These are phyloP conservation scores for Yarrowia porcina DNA, from an alignment of 805 yeast species.

Conservation along the genomic window DNA sequence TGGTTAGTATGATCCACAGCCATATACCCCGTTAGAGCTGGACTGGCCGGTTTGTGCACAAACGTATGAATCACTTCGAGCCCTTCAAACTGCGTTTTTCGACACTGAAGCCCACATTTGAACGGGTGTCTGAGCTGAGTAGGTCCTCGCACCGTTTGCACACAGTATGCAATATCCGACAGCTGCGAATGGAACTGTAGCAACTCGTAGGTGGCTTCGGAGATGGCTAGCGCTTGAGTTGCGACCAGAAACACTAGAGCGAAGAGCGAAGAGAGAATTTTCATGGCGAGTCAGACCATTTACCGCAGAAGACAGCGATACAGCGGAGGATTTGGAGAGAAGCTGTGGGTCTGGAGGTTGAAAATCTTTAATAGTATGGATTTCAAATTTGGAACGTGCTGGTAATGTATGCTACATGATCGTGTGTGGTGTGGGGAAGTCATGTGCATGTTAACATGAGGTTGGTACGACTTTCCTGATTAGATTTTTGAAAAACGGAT, in stretches of 20 bases:
- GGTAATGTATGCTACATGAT: not conserved
- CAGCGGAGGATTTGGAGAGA: not conserved
- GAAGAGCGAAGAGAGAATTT: not conserved
- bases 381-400: not conserved
- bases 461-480: too few relatives aligned
- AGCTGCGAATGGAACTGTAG: not conserved
- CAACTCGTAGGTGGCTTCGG: not conserved
- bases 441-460: not conserved
- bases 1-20: conserved; percentile 18
- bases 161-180: conserved; percentile 11
- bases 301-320: not conserved
- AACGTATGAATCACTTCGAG: conserved; percentile 1
- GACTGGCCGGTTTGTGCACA: not conserved
- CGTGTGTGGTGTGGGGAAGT: not conserved
- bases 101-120: conserved; percentile 6
- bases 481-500: too few relatives aligned
- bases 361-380: not conserved
- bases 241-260: not conserved
- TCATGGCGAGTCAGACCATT: not conserved
- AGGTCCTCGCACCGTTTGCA: conserved; percentile 1
- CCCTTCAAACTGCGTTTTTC: conserved; percentile 1
- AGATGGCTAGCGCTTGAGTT: not conserved
- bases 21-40: not conserved
- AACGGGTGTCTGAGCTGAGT: conserved; percentile 12
- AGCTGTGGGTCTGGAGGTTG: not conserved